These are phyloP conservation scores for Naganishia sp. DNA, from an alignment of 1,284 basidiomycete species.

Conservation along the genomic window DNA sequence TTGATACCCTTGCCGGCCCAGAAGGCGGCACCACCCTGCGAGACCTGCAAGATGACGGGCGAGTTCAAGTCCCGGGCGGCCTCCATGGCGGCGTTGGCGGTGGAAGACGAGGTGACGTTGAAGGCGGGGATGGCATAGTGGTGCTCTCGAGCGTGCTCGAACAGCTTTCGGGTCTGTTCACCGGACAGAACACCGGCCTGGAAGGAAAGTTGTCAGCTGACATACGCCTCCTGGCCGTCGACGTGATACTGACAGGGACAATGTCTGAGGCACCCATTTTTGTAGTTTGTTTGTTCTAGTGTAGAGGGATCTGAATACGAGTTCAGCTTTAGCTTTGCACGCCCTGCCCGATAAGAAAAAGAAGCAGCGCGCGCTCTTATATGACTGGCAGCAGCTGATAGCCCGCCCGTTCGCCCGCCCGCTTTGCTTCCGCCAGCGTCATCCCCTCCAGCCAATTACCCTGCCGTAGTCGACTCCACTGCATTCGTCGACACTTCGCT, in stretches of 20 bases:
- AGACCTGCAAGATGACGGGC: conserved; percentile 97
- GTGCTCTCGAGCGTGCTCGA: conserved; percentile 80
- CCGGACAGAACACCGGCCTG: conserved; percentile 85
- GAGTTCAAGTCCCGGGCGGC: conserved; percentile 91
- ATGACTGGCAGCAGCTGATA: background rate
- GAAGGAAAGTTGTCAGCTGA: background rate
- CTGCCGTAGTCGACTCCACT: conserved; percentile 2
- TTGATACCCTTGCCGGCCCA: conserved; percentile 95
- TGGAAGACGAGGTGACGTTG: conserved; percentile 85
- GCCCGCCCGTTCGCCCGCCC: background rate
- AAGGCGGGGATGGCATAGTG: conserved; percentile 52
- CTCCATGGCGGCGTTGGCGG: conserved; percentile 82
- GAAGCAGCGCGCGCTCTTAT: conserved; percentile 5
- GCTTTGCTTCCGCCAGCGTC: conserved; percentile 23
- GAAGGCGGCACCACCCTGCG: conserved; percentile 94
- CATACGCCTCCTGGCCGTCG: too few relatives aligned
- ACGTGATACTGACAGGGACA: conserved; percentile 45
- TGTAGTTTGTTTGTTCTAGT: conserved; percentile 5
- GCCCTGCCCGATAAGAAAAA: conserved; percentile 18
- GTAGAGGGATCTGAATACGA: conserved; percentile 16
- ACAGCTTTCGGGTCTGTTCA: conserved; percentile 81
- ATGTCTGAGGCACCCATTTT: conserved; percentile 47
- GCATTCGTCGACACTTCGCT: background rate
- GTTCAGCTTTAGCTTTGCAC: background rate
- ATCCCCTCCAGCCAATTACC: conserved; percentile 9